Conservation (phyloP, 257 asterid species). For the Gentiana macrophylla region DNA sequence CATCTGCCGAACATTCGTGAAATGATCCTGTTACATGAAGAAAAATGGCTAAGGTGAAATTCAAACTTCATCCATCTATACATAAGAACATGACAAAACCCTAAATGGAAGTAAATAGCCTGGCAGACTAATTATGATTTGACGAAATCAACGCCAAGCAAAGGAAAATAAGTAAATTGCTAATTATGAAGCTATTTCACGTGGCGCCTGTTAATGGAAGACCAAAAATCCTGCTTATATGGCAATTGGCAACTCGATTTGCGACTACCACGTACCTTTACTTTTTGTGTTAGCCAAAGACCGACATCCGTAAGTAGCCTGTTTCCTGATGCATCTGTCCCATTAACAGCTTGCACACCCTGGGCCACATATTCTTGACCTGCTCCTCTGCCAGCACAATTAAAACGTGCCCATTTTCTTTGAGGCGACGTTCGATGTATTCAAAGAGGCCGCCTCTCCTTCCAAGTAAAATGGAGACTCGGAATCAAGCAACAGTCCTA, state of each 20-base stretch:
- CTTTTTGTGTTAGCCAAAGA: constrained; percentile 79
- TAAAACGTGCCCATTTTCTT: constrained; percentile 72
- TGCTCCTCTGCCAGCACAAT: constrained; percentile 93
- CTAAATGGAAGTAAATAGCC: too few species aligned
- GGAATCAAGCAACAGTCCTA: constrained; percentile 98
- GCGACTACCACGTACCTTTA: constrained; percentile 43
- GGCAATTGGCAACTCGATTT: background rate
- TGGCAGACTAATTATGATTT: background rate
- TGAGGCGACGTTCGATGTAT: constrained; percentile 69
- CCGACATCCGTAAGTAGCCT: constrained; percentile 75
- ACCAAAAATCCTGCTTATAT: background rate
- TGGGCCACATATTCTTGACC: constrained; percentile 84
- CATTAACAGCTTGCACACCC: constrained; percentile 46
- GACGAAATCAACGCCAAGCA: background rate
- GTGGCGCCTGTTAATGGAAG: background rate
- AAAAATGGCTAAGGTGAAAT: constrained; percentile 3
- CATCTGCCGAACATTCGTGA: constrained; percentile 60
- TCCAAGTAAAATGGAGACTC: constrained; percentile 85
- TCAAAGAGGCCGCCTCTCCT: constrained; percentile 82
- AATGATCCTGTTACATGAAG: constrained; percentile 65
- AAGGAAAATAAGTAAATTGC: background rate
- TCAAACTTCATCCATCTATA: background rate
- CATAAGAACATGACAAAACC: constrained; percentile 1
- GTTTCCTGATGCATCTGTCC: constrained; percentile 89
- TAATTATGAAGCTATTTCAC: background rate